Evolutionary conservation across 768 basidiomycete species (phyloP), one percentile per base, ranked within the genome.

Genomic region (Tricholomella constricta): DNA sequence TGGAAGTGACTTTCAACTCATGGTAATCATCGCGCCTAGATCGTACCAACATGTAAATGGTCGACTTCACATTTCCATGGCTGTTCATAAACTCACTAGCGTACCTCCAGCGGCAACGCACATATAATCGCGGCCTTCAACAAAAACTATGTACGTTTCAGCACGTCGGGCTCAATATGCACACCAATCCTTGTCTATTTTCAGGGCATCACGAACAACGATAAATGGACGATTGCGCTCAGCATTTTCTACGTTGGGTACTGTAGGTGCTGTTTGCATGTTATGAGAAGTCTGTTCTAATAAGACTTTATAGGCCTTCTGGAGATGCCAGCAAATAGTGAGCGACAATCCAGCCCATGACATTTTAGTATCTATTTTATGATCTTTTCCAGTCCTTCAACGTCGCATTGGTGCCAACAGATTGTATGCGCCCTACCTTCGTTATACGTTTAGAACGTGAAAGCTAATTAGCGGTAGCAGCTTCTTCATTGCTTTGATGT

Each of bases 201-300:
- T 6, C 35, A 82, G 80, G 81, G 75, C 19, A 75, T 83, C 45
- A 75, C 76, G 19, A 65, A 70, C 38, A 84, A 84, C 59, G 70
- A 78, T 52, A 79, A 76, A 63, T 83, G 81, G 81, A 82, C 82
- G 0, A 63, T 83, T 9, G 82, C 74, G 3, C 63, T 83, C 38
- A 80, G 80, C 52, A 80, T 84, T 22, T 83, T 83, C 65, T 83
- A 83, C 52, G 79, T 82, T 22, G 82, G 82, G 38, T 83, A 83
- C 57, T 83, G 82, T 81, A 52, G 72, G 20, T 31, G 6, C 26
- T 14, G 2, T 17, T 1, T 12, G 9, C n/a, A 38, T 22, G 31
- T 23, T 26, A 1, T 45, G 38, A 4, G 4, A 19, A 17, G 3
- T 17, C 20, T 51, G 3, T 51, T 14, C 22, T 49, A 25, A 36